Conservation (phyloP, 345 rosid species). For the Eucalyptus polyanthemos region DNA sequence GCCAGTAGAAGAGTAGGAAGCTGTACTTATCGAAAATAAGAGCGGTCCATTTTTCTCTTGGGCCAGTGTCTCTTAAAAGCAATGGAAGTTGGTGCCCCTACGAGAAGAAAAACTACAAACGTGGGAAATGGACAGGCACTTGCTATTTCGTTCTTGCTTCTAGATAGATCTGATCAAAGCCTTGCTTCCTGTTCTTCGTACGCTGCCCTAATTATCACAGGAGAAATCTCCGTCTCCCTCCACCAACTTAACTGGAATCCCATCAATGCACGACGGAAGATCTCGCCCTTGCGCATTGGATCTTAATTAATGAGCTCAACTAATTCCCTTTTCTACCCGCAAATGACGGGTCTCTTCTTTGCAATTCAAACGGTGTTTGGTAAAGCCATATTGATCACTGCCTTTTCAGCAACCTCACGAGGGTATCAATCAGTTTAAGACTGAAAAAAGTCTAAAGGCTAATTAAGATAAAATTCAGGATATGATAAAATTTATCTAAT, state of each 20-base stretch:
- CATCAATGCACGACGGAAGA: neutral
- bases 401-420: neutral
- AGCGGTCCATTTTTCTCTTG: neutral
- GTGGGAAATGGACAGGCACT: neutral
- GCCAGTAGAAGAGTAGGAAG: neutral
- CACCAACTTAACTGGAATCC: neutral
- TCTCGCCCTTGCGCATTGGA: neutral
- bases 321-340: neutral
- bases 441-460: too few relatives aligned
- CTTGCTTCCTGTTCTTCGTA: neutral
- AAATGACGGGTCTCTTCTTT: neutral
- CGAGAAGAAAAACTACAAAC: neutral
- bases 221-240: neutral
- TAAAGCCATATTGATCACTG: neutral
- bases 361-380: neutral
- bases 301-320: neutral
- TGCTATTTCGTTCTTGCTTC: neutral
- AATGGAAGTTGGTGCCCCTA: neutral
- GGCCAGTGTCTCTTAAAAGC: neutral
- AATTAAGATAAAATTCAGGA: fast-evolving
- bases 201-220: neutral
- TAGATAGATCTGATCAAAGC: neutral
- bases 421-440: too few relatives aligned
- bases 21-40: neutral
- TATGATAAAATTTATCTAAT: too few relatives aligned